Conservation (phyloP, 2,329 filamentous ascomycete genomes). For the Cryphonectria naterciae region DNA sequence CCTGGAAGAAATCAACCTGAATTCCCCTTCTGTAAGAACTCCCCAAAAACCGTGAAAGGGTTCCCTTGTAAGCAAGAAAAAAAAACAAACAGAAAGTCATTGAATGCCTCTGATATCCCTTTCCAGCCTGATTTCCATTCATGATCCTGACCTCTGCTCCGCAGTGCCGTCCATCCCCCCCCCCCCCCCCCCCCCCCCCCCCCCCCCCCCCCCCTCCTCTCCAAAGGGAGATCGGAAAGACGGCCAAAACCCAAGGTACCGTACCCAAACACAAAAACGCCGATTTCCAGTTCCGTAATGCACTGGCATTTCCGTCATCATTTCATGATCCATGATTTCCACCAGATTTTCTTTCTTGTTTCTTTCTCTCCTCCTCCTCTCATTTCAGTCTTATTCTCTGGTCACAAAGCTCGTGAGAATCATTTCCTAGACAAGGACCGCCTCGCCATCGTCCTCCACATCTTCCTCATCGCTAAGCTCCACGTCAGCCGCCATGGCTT, state of each 20-base stretch:
- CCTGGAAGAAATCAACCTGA: background rate
- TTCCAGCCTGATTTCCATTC: background rate
- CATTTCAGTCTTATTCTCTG: background rate
- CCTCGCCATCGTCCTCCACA: conserved; percentile 55
- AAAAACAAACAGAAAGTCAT: background rate
- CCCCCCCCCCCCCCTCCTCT: background rate
- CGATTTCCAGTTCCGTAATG: conserved; percentile 3
- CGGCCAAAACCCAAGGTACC: background rate
- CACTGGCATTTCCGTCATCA: conserved; percentile 6
- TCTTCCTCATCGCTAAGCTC: conserved; percentile 64
- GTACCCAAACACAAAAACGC: background rate
- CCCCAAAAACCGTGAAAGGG: background rate
- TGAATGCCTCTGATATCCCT: background rate
- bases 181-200: background rate
- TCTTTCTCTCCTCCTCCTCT: background rate
- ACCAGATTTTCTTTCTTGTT: background rate
- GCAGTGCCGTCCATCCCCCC: background rate
- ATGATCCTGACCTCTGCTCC: background rate
- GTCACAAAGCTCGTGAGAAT: background rate
- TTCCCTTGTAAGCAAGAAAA: background rate
- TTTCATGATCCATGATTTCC: background rate
- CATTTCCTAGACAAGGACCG: conserved; percentile 49
- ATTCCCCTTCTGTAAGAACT: background rate
- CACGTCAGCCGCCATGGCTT: conserved; percentile 55
- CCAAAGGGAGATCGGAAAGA: background rate